A percentile compares a stretch with the other conserved stretches of the same genome.
Conservation (phyloP, 257 asterid genomes). For the Gardenia jasminoides region DNA sequence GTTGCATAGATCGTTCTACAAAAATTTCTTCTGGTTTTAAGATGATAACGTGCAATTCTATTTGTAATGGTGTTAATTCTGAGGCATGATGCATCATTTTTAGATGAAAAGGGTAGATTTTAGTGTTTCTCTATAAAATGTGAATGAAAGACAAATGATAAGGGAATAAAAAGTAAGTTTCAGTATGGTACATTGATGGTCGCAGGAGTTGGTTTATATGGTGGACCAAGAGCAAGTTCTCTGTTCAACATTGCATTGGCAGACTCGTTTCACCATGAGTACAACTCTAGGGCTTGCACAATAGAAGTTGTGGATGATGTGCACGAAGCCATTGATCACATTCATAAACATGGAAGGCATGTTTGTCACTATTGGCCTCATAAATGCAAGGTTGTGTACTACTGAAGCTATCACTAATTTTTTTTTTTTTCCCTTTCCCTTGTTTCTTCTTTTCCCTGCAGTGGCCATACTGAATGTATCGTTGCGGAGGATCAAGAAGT, state of each 20-base stretch:
- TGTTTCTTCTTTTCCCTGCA: constrained; percentile 5
- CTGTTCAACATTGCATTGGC: constrained; percentile 30
- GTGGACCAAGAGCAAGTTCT: constrained; percentile 58
- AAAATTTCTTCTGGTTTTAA: neutral
- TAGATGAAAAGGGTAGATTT: neutral
- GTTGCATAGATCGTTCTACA: neutral
- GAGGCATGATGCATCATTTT: neutral
- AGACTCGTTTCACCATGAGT: constrained; percentile 52
- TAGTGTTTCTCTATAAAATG: neutral
- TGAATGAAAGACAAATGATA: neutral
- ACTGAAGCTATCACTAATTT: neutral
- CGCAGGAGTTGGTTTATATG: constrained; percentile 52
- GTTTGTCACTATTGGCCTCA: constrained; percentile 3
- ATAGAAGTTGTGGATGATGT: constrained; percentile 55
- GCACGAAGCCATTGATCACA: constrained; percentile 47
- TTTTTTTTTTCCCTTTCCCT: too few relatives aligned
- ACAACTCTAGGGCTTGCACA: constrained; percentile 55
- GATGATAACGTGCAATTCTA: neutral
- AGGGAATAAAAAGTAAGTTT: neutral
- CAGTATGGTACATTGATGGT: neutral
- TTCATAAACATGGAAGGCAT: constrained; percentile 57
- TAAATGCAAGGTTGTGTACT: neutral
- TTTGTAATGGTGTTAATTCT: neutral
- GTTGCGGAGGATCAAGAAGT: constrained; percentile 30
- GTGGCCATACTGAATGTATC: constrained; percentile 40